phyloP scores from a whole-genome alignment of 306 rosid genomes.

The Chamaecrista fasciculata region DNA sequence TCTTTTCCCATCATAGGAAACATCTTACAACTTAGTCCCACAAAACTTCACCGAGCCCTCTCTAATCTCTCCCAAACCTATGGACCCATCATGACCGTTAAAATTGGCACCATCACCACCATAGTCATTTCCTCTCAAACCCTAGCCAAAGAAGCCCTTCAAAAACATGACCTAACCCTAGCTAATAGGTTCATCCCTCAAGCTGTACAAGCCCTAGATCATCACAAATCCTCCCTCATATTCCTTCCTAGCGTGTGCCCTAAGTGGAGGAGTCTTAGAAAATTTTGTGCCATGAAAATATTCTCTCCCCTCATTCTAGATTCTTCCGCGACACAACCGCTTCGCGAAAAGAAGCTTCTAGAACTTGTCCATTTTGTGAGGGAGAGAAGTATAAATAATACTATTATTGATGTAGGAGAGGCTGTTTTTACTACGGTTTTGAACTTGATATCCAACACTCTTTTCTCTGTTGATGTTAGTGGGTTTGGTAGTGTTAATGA shows the following conservation, averaged over 20 bases:
- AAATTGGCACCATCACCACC: constrained; percentile 26
- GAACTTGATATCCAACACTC: constrained; percentile 30
- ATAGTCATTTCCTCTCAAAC: constrained; percentile 32
- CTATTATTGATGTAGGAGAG: constrained; percentile 26
- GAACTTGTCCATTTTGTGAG: constrained; percentile 8
- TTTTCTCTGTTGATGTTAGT: constrained; percentile 32
- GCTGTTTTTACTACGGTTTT: constrained; percentile 18
- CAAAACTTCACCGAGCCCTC: constrained; percentile 44
- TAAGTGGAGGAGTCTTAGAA: constrained; percentile 27
- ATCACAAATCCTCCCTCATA: constrained; percentile 8
- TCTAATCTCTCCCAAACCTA: constrained; percentile 13
- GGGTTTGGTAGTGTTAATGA: too few species aligned
- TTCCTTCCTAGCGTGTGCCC: not conserved
- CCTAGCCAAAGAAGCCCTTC: constrained; percentile 30
- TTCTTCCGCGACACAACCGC: not conserved
- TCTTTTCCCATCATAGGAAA: constrained; percentile 49
- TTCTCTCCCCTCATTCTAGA: constrained; percentile 25
- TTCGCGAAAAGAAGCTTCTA: not conserved
- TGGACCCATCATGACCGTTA: constrained; percentile 26
- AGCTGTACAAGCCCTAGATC: constrained; percentile 17
- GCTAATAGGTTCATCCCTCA: constrained; percentile 12
- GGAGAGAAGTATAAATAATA: not conserved
- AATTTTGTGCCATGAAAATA: constrained; percentile 23
- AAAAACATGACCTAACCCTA: constrained; percentile 24
- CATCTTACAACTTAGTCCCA: constrained; percentile 37